Base-by-base conservation (phyloP, 2,329 filamentous ascomycete species). In the Aureobasidium sp. region DNA sequence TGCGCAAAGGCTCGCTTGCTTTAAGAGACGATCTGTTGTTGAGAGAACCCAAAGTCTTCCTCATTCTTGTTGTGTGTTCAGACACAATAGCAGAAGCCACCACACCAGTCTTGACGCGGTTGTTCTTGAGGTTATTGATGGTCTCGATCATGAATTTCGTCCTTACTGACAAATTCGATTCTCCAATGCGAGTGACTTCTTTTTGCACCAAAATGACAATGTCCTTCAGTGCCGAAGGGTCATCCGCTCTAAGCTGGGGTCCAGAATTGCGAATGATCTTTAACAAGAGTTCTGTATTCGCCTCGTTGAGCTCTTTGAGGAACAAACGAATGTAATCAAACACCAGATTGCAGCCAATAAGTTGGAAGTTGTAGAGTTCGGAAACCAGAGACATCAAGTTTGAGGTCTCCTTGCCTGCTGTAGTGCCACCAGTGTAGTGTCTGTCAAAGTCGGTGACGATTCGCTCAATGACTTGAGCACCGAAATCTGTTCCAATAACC, bases 61-160 rank as follows among this genome's bases (percentile, higher is more conserved):
- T 91, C 86, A 97, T 96, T 51, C 89, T 86, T 17, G 87, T 87
- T 1, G 90, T 89, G 69, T 96, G 90, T 69, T 97, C 91, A 1
- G 87, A 87, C 0, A 87, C 84, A 6, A 95, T 79, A 3, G 83
- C 84, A 1, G 89, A 89, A 44, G 88, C 89, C 47, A 83, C 82
- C 48, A 83, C 82, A 17, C 85, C 86, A 15, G 87, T 86, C 74
- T 93, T 97, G 70, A 92, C 82, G 64, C 90, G 90, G 75, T 94
- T 97, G 78, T 96, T 96, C 73, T 96, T 96, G 34, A 99, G 80
- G 69, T 96, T 90, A 63, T 89, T 91, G 73, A 99, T 96, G 0
- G 89, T 94, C 70, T 97, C 93, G 57, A 99, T 89, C 92, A 97
- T 97, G 76, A 97, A 97, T 67, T 89, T 95, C 1, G 93, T 97